Percentiles rank a stretch among this genome's conserved stretches.
Evolutionary conservation across 441 rosid genomes (phyloP).

Genomic region (Euphorbia celastroides): DNA sequence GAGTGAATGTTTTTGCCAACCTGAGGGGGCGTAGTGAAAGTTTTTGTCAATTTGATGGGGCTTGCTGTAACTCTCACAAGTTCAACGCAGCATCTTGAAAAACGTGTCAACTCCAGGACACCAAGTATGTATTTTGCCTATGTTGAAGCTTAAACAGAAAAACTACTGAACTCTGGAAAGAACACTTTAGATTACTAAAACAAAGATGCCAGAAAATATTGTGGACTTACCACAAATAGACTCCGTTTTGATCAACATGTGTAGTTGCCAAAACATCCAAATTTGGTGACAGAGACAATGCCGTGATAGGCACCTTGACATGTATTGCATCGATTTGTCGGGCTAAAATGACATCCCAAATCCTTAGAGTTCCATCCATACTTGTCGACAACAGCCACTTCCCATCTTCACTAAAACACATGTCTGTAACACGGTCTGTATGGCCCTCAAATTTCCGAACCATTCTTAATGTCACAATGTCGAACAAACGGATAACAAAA

Average conservation of each 20-base stretch:
- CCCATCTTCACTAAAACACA: slow-evolving; percentile 95
- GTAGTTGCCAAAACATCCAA: slow-evolving; percentile 91
- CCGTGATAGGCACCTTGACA: slow-evolving; percentile 77
- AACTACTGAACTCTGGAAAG: neutral
- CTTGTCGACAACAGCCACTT: slow-evolving; percentile 95
- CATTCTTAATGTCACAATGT: slow-evolving; percentile 71
- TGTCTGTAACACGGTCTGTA: slow-evolving; percentile 76
- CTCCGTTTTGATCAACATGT: slow-evolving; percentile 92
- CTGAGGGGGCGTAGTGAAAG: too few species aligned
- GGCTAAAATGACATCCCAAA: slow-evolving; percentile 89
- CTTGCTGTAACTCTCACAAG: too few species aligned
- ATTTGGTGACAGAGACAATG: slow-evolving; percentile 91
- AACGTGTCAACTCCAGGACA: too few species aligned
- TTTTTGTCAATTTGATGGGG: too few species aligned
- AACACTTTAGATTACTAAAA: neutral
- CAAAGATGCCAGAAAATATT: slow-evolving; percentile 14
- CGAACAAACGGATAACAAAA: slow-evolving; percentile 66
- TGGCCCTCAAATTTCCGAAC: slow-evolving; percentile 98
- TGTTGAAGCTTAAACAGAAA: neutral
- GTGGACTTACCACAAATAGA: slow-evolving; percentile 70
- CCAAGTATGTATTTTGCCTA: too few species aligned
- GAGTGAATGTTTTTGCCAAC: too few species aligned
- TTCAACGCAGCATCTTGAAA: too few species aligned
- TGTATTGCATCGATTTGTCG: slow-evolving; percentile 87
- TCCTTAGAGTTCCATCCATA: slow-evolving; percentile 92